A percentile compares a stretch with the other conserved stretches of the same genome.
phyloP scores from a whole-genome alignment of 768 basidiomycete genomes.

The Pisolithus tinctorius region DNA sequence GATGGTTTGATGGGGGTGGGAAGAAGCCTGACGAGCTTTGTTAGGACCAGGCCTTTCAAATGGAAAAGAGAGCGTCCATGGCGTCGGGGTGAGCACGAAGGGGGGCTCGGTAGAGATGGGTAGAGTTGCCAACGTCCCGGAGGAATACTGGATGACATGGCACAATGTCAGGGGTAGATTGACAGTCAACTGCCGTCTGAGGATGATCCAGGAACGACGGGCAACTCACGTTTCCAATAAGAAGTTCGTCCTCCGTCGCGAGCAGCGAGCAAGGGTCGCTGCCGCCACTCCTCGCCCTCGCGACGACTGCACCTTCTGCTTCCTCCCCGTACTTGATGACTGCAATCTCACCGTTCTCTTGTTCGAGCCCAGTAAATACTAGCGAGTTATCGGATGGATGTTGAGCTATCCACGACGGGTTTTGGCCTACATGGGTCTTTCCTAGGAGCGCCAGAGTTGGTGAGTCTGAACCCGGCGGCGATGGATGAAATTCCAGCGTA shows the following conservation, averaged over 20 bases:
- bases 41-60: constrained; percentile 59
- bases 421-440: constrained; percentile 44
- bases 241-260: constrained; percentile 48
- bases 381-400: constrained; percentile 52
- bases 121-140: constrained; percentile 51
- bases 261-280: constrained; percentile 59
- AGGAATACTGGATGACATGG: constrained; percentile 49
- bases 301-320: constrained; percentile 47
- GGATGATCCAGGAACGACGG: background rate
- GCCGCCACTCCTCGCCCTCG: constrained; percentile 41
- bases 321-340: constrained; percentile 51
- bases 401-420: constrained; percentile 72
- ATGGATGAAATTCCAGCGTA: constrained; percentile 60
- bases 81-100: constrained; percentile 32
- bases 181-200: background rate
- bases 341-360: constrained; percentile 56
- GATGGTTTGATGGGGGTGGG: constrained; percentile 75
- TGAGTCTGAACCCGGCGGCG: constrained; percentile 40
- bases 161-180: background rate
- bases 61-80: constrained; percentile 30
- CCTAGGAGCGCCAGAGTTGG: constrained; percentile 46
- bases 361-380: constrained; percentile 62
- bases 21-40: constrained; percentile 54
- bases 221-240: constrained; percentile 66
- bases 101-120: constrained; percentile 47